Base-by-base conservation (phyloP, 768 basidiomycete species). In the Cystofilobasidium capitatum region DNA sequence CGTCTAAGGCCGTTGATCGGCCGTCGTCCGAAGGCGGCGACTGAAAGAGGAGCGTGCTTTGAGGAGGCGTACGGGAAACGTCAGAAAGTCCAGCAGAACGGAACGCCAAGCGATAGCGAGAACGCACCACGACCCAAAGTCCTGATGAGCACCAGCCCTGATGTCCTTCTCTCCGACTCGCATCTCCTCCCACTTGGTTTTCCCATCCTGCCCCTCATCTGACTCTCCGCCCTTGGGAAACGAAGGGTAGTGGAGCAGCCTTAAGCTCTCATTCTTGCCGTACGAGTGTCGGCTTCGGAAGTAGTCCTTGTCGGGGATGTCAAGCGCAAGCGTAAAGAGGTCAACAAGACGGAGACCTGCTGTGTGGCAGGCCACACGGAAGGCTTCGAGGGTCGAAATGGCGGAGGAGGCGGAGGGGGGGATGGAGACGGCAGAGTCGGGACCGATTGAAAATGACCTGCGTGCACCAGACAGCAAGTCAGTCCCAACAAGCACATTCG, bases 221-320 rank as follows among this genome's bases (percentile, higher is more conserved):
- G 26, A 29, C 8, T 31, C 42, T 6, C n/a, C 29, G n/a, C 61
- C 61, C 33, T 62, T 44, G 26, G 42, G 61, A 5, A 62, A 44
- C 24, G 61, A 31, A 10, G 61, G 61, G 29, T 62, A 62, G 61
- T 62, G 61, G 6, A 62, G 61, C 0, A 62, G 61, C n/a, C 61
- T 16, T 22, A 62, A 42, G 1, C 40, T 44, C 33, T 62, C 61
- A 2, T 31, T 44, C 22, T 45, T 9, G 0, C 42, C 42, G 42
- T 62, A 62, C 40, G 42, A 44, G 61, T 62, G 61, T 8, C 61
- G n/a, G 14, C 35, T 37, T 6, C 40, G 26, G 31, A 62, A 62
- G 61, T 45, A 62, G 26, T 13, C n/a, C 26, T 44, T 29, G 61
- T 62, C 29, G 10, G 24, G 24, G 29, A 62, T 49, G 1, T 62